These are phyloP conservation scores for Silene coronaria DNA, from an alignment of 179 eudicot genomes.

Conservation along the genomic window DNA sequence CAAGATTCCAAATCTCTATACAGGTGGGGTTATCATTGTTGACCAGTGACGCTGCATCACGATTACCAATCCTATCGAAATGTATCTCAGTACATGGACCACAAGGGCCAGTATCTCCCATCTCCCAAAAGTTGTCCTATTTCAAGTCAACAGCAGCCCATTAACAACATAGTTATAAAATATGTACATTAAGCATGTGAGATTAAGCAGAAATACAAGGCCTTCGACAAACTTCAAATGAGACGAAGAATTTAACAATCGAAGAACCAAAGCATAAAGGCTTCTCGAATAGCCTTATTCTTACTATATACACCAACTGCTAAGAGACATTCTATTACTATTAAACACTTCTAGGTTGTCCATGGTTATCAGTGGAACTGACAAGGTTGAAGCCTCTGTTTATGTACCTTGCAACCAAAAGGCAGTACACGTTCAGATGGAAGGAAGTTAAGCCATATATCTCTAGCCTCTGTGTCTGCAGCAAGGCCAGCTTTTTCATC, in stretches of 20 bases:
- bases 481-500: constrained; percentile 85
- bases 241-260: not conserved
- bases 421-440: constrained; percentile 80
- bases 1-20: constrained; percentile 97
- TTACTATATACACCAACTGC: not conserved
- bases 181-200: not conserved
- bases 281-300: not conserved
- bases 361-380: not conserved
- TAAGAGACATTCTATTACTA: not conserved
- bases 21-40: constrained; percentile 95
- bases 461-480: constrained; percentile 81
- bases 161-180: not conserved
- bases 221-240: not conserved
- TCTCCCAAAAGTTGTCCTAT: constrained; percentile 99
- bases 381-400: not conserved
- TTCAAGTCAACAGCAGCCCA: constrained; percentile 16
- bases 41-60: constrained; percentile 86
- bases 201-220: not conserved
- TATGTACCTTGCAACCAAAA: constrained; percentile 80
- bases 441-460: constrained; percentile 74
- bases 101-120: constrained; percentile 99
- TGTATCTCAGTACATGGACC: constrained; percentile 99
- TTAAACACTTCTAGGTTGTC: not conserved
- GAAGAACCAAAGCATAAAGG: not conserved
- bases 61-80: constrained; percentile 84